Percentiles rank a stretch among this genome's conserved stretches.
phyloP scores from a whole-genome alignment of 2,329 filamentous ascomycete species.

The Colletotrichum cereale region DNA sequence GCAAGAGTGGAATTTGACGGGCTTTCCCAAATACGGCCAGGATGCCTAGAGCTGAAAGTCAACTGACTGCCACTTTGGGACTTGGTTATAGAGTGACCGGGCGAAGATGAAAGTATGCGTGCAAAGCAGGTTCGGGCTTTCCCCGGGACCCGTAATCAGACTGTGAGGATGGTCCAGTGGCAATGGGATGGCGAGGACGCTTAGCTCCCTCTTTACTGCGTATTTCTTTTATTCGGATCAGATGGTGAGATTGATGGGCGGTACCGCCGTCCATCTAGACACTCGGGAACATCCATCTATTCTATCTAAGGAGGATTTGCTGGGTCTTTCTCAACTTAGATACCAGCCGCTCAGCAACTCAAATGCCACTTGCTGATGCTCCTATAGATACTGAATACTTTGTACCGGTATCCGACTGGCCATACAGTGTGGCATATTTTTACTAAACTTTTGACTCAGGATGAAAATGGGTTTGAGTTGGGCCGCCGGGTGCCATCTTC shows the following conservation, averaged over 20 bases:
- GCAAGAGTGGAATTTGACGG: background rate
- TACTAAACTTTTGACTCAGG: background rate
- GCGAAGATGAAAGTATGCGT: background rate
- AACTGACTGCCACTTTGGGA: background rate
- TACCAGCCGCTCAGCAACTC: background rate
- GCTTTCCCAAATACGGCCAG: too few relatives aligned
- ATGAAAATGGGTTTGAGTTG: background rate
- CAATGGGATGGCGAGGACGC: background rate
- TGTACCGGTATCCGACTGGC: background rate
- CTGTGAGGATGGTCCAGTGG: background rate
- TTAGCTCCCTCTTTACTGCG: background rate
- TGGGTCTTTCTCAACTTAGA: background rate
- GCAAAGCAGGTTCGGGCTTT: background rate
- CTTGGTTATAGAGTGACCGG: background rate
- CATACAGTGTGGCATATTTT: too few relatives aligned
- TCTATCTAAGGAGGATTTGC: background rate
- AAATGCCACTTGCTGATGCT: background rate
- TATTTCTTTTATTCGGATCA: background rate
- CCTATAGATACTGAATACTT: too few relatives aligned
- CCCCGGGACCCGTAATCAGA: background rate
- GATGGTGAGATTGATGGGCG: too few relatives aligned
- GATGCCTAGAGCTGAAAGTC: background rate
- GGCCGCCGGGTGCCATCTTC: background rate
- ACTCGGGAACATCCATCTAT: too few relatives aligned
- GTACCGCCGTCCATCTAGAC: too few relatives aligned